These are phyloP conservation scores for Plasmopara muralis DNA, from an alignment of 352 stramenopile genomes.

Conservation along the genomic window DNA sequence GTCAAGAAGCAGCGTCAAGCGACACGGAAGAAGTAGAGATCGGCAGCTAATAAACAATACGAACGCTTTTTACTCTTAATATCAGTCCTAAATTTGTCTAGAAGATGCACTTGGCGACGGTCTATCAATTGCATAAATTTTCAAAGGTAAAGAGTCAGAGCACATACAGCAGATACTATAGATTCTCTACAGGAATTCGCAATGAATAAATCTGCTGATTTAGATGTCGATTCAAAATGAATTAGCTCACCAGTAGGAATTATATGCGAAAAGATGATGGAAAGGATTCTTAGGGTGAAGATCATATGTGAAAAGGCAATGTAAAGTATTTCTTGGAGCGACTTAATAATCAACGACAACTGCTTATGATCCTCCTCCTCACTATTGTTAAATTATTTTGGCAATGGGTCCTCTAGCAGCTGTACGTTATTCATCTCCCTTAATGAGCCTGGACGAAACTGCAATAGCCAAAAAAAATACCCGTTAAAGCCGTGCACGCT, in stretches of 20 bases:
- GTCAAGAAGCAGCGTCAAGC: constrained; percentile 36
- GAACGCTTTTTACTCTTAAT: not conserved
- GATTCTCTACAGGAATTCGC: too few species aligned
- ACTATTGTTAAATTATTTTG: not conserved
- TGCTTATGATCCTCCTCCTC: not conserved
- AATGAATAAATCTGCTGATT: too few species aligned
- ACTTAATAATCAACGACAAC: not conserved
- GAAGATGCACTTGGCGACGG: too few species aligned
- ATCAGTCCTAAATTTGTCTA: too few species aligned
- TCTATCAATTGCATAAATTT: too few species aligned
- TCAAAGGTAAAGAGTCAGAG: too few species aligned
- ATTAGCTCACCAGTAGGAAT: too few species aligned
- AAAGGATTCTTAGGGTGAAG: not conserved
- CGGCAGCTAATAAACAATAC: not conserved
- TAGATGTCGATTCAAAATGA: too few species aligned
- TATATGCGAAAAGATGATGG: too few species aligned
- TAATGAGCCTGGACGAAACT: not conserved
- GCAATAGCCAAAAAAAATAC: not conserved
- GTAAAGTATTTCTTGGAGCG: not conserved
- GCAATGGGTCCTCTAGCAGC: not conserved
- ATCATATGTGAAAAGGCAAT: not conserved
- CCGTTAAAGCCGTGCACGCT: not conserved
- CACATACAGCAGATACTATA: too few species aligned
- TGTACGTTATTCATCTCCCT: not conserved
- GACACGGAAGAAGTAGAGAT: constrained; percentile 26